Percentiles rank a stretch among this genome's conserved stretches.
phyloP scores from a whole-genome alignment of 768 basidiomycete species.

The Tephrocybe sp. region DNA sequence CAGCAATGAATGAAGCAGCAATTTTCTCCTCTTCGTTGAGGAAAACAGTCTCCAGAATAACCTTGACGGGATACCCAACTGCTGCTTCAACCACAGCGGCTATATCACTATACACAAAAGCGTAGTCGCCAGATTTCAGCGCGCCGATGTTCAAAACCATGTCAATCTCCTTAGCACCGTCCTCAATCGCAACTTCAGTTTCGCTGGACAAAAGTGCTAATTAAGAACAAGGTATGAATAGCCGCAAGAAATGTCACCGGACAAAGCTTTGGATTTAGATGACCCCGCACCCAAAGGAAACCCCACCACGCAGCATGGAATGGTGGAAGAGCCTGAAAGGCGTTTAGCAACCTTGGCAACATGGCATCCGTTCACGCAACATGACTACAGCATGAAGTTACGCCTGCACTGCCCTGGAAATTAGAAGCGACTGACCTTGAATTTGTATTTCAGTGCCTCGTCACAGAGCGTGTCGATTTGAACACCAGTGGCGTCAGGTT shows the following conservation, averaged over 20 bases:
- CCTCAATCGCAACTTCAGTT: constrained; percentile 39
- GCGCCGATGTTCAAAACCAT: constrained; percentile 49
- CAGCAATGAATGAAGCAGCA: constrained; percentile 42
- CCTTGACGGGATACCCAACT: constrained; percentile 37
- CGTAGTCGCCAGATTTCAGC: constrained; percentile 36
- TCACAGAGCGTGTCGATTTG: constrained; percentile 47
- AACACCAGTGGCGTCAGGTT: constrained; percentile 42
- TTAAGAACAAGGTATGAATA: background rate
- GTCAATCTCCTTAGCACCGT: constrained; percentile 51
- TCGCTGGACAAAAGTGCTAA: constrained; percentile 28
- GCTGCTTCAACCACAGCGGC: constrained; percentile 33
- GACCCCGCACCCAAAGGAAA: constrained; percentile 50
- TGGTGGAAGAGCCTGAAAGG: constrained; percentile 32
- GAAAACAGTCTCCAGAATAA: constrained; percentile 51
- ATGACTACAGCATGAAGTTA: constrained; percentile 32
- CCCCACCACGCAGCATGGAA: constrained; percentile 47
- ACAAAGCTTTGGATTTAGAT: constrained; percentile 43
- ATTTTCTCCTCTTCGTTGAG: constrained; percentile 43
- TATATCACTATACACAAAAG: constrained; percentile 37
- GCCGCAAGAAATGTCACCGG: constrained; percentile 13
- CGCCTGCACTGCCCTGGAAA: background rate
- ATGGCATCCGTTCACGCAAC: constrained; percentile 48
- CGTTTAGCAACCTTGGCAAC: constrained; percentile 38
- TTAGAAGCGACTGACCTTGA: constrained; percentile 36
- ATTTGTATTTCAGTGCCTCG: constrained; percentile 43